Percentiles rank a stretch among this genome's conserved stretches.
These are phyloP conservation scores for Fonsecaea nubica DNA, from an alignment of 2,329 filamentous ascomycete species.

Conservation along the genomic window DNA sequence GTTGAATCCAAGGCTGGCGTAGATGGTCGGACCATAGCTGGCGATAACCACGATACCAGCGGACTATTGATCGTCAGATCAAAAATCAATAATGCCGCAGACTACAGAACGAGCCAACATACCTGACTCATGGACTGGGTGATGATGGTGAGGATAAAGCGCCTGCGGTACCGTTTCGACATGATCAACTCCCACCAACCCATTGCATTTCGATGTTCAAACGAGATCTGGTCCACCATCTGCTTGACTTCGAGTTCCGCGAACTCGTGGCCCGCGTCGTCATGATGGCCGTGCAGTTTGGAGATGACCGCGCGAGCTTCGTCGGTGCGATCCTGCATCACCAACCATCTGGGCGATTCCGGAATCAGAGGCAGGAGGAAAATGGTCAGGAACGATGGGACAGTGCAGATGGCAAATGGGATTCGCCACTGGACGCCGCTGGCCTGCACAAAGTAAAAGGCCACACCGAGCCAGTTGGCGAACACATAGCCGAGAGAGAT, in stretches of 20 bases:
- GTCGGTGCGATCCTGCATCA: conserved; percentile 35
- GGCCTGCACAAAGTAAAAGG: conserved; percentile 38
- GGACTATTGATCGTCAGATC: conserved; percentile 32
- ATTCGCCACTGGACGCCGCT: conserved; percentile 41
- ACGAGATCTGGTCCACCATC: conserved; percentile 1
- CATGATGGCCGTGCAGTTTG: conserved; percentile 34
- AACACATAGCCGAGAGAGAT: conserved; percentile 43
- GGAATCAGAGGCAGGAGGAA: conserved; percentile 30
- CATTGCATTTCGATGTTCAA: conserved; percentile 1
- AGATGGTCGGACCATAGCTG: conserved; percentile 54
- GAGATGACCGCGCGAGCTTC: conserved; percentile 38
- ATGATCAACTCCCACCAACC: conserved; percentile 1
- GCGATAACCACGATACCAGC: conserved; percentile 56
- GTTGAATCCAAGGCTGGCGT: conserved; percentile 53
- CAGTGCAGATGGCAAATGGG: conserved; percentile 14
- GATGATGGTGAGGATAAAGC: neutral
- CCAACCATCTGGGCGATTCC: conserved; percentile 42
- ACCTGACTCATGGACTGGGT: conserved; percentile 3
- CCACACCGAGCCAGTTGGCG: conserved; percentile 36
- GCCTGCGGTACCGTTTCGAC: conserved; percentile 4
- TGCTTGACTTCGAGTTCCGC: conserved; percentile 9
- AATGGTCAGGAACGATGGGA: conserved; percentile 7
- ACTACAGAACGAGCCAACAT: neutral
- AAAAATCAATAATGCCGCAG: neutral
- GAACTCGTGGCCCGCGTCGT: neutral